Evolutionary conservation across 2,329 filamentous ascomycete species (phyloP).

Genomic region (Septoria petroselini): DNA sequence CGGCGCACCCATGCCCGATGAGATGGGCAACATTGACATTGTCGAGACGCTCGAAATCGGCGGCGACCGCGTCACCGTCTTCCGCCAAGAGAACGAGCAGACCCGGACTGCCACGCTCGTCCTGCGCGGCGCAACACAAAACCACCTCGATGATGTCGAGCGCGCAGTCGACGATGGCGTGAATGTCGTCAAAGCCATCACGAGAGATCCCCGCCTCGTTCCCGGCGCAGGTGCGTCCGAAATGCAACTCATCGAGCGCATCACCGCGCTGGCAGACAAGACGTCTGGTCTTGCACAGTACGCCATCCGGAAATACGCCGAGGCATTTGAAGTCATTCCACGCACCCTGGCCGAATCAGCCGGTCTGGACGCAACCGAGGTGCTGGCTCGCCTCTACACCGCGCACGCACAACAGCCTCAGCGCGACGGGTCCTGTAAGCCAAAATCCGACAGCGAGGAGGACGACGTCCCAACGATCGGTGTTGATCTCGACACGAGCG

Average conservation of each 20-base stretch:
- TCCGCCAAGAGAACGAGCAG: slow-evolving; percentile 89
- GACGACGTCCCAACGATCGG: slow-evolving; percentile 85
- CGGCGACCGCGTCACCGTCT: slow-evolving; percentile 95
- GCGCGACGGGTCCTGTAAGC: slow-evolving; percentile 6
- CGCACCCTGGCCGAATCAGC: slow-evolving; percentile 92
- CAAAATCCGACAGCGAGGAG: slow-evolving; percentile 50
- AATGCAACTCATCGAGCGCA: slow-evolving; percentile 86
- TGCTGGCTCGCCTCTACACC: slow-evolving; percentile 86
- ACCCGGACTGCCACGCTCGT: slow-evolving; percentile 94
- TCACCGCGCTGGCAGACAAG: slow-evolving; percentile 86
- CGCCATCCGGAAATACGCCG: slow-evolving; percentile 94
- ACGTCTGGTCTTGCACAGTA: slow-evolving; percentile 92
- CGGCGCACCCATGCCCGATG: slow-evolving; percentile 98
- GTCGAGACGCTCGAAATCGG: slow-evolving; percentile 98
- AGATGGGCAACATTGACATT: slow-evolving; percentile 92
- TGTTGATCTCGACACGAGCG: slow-evolving; percentile 88
- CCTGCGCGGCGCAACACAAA: slow-evolving; percentile 91
- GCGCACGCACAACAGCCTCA: slow-evolving; percentile 57
- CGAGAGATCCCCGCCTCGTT: slow-evolving; percentile 84
- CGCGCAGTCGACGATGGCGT: slow-evolving; percentile 96
- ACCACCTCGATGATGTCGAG: slow-evolving; percentile 96
- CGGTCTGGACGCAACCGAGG: slow-evolving; percentile 94
- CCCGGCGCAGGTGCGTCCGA: slow-evolving; percentile 93
- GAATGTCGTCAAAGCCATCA: slow-evolving; percentile 98
- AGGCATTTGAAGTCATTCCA: slow-evolving; percentile 96